These are phyloP conservation scores for Sungouiozyma ichnusensis DNA, from an alignment of 805 yeast genomes.

Conservation along the genomic window DNA sequence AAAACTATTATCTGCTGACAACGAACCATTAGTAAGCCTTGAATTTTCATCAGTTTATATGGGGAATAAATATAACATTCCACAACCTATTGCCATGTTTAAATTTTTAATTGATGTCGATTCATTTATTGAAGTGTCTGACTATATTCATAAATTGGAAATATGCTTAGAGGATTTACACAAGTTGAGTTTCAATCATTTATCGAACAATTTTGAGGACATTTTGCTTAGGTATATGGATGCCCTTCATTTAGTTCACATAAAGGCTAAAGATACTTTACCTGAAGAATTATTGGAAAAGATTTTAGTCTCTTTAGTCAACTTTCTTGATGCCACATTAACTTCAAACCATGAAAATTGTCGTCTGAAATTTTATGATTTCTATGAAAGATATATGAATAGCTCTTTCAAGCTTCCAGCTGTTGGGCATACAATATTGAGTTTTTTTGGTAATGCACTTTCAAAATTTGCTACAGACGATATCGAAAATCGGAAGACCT, in stretches of 20 bases:
- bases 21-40: constrained; percentile 34
- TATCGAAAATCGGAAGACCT: constrained; percentile 49
- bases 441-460: constrained; percentile 38
- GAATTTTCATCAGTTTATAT: constrained; percentile 55
- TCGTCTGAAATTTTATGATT: constrained; percentile 44
- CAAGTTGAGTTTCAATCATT: constrained; percentile 42
- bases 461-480: constrained; percentile 28
- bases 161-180: constrained; percentile 40
- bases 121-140: constrained; percentile 1
- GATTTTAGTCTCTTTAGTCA: constrained; percentile 47
- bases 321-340: constrained; percentile 49
- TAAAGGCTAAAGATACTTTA: constrained; percentile 9
- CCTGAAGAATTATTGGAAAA: constrained; percentile 23
- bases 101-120: constrained; percentile 36
- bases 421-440: constrained; percentile 42
- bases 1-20: constrained; percentile 36
- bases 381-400: constrained; percentile 27
- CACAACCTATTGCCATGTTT: constrained; percentile 42
- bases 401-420: constrained; percentile 31
- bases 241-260: constrained; percentile 25
- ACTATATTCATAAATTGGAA: constrained; percentile 37
- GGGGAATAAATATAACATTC: constrained; percentile 57
- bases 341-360: constrained; percentile 54
- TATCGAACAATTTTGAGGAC: constrained; percentile 53
- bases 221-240: constrained; percentile 34